Evolutionary conservation across 2,329 filamentous ascomycete species (phyloP), one percentile per base, ranked within the genome.

Genomic region (Ascochyta lentis): DNA sequence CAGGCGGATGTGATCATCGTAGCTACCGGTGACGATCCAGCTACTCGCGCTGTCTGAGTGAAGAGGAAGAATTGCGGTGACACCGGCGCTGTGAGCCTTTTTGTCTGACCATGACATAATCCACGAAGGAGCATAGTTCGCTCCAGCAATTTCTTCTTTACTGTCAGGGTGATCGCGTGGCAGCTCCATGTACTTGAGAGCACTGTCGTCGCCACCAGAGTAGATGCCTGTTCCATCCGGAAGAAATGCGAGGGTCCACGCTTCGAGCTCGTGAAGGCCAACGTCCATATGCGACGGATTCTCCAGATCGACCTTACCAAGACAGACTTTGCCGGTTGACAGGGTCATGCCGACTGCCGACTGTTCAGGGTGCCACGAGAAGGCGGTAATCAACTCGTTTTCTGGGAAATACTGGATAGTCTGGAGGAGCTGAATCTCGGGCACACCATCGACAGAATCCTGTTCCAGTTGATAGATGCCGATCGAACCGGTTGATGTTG

Each of bases 61-160:
- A 2, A 96, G 77, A 0, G 92, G 91, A 2, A 97, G 76, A 49
- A 98, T 95, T 2, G 91, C 86, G 0, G 93, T 96, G 1, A 98
- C 90, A 10, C 95, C 94, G 1, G 92, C 92, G n/a, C 81, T 80
- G 67, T 96, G 92, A 15, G 83, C 81, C 58, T 81, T 87, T 22
- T 78, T 77, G 63, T 87, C 84, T 47, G 76, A 76, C 78, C 78
- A 80, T 3, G 67, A 58, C 29, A 66, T 52, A 12, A 62, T 63
- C 35, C 45, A 56, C 19, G 56, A 49, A 9, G 62, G 52, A 15
- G 55, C 47, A 22, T 56, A 56, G 12, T 64, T 40, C 7, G 34
- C 39, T 23, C 41, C 34, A 15, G 48, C n/a, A 24, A 39, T 44
- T 19, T 39, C 41, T 7, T 49, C 41, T 4, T 59, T 54, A 19